Conservation (phyloP, 2,329 filamentous ascomycete genomes). For the Beauveria rudraprayagi region DNA sequence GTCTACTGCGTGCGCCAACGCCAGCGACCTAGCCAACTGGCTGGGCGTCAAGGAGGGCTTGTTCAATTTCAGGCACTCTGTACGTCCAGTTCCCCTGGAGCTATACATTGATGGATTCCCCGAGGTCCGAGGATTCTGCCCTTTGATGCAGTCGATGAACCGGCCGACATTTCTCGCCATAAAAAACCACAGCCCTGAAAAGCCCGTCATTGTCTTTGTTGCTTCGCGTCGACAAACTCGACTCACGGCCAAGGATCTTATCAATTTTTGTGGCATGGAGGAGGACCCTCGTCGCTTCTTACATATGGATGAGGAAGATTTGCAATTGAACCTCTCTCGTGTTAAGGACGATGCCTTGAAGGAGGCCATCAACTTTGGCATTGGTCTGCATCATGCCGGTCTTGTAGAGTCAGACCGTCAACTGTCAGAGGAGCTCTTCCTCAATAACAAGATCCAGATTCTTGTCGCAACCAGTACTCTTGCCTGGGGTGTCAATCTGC, state of each 20-base stretch:
- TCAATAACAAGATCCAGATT: conserved; percentile 97
- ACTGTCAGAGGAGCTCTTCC: conserved; percentile 85
- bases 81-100: conserved; percentile 89
- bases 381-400: conserved; percentile 94
- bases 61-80: conserved; percentile 96
- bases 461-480: conserved; percentile 92
- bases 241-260: conserved; percentile 88
- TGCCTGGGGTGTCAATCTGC: conserved; percentile 96
- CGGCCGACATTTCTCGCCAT: conserved; percentile 92
- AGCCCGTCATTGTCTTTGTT: conserved; percentile 97
- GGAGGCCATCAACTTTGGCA: conserved; percentile 94
- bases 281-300: conserved; percentile 93
- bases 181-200: conserved; percentile 90
- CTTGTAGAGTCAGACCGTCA: conserved; percentile 90
- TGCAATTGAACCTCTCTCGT: conserved; percentile 76
- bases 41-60: conserved; percentile 90
- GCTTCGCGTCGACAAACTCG: conserved; percentile 91
- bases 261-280: conserved; percentile 97
- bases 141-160: conserved; percentile 99
- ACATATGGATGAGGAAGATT: conserved; percentile 87
- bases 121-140: conserved; percentile 89
- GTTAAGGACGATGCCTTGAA: conserved; percentile 90
- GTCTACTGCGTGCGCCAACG: conserved; percentile 97
- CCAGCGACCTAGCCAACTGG: conserved; percentile 90
- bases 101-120: conserved; percentile 98